Conservation (phyloP, 441 rosid genomes). For the Bruguiera hainesii region DNA sequence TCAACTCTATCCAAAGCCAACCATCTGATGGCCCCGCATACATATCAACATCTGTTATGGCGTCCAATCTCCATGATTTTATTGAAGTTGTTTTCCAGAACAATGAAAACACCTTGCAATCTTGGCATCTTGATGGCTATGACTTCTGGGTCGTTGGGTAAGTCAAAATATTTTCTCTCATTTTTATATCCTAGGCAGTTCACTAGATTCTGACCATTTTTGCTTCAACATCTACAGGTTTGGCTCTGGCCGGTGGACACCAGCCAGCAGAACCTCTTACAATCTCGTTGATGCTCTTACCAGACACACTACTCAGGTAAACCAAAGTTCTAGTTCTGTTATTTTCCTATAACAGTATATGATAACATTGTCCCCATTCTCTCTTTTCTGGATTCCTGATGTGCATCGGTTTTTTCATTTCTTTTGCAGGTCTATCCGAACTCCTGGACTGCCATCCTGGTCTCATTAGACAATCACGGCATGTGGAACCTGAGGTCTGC, state of each 20-base stretch:
- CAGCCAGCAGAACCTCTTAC: constrained; percentile 51
- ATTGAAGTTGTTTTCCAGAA: constrained; percentile 78
- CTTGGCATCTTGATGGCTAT: constrained; percentile 98
- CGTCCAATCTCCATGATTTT: constrained; percentile 58
- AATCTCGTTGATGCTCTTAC: constrained; percentile 73
- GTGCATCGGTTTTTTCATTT: not conserved
- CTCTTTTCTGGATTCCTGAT: not conserved
- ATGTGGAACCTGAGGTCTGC: constrained; percentile 97
- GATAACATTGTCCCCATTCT: not conserved
- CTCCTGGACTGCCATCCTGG: constrained; percentile 74
- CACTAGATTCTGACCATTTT: constrained; percentile 3
- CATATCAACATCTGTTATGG: constrained; percentile 62
- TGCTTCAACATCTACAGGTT: constrained; percentile 35
- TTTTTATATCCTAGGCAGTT: not conserved
- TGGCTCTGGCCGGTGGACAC: constrained; percentile 76
- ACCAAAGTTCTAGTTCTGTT: not conserved
- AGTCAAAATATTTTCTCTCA: constrained; percentile 18
- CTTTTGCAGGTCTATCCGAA: constrained; percentile 69
- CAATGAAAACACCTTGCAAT: constrained; percentile 63
- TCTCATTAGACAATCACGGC: constrained; percentile 86
- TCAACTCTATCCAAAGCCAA: constrained; percentile 41
- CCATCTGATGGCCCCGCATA: constrained; percentile 46
- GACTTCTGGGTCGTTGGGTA: constrained; percentile 95
- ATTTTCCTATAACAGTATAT: not conserved
- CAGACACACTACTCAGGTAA: constrained; percentile 89